Evolutionary conservation across 306 rosid species (phyloP), one percentile per base, ranked within the genome.

Genomic region (Nissolia schottii): DNA sequence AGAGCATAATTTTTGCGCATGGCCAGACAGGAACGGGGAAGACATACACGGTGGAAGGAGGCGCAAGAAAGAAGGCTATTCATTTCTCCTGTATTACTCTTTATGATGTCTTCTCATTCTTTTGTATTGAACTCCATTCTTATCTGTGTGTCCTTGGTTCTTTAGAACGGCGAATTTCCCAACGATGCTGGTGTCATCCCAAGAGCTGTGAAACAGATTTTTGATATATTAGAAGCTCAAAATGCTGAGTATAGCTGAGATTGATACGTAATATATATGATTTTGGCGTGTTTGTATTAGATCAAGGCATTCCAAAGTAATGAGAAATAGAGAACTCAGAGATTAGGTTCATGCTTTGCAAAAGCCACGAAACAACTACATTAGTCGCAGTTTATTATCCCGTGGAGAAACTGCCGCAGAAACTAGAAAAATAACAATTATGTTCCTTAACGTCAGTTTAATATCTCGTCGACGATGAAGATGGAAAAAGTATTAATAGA

Each of bases 21-120:
- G 99, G 99, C 49, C 99, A 95, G 78, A 95, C 99, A 2, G 99
- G 99, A 67, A 95, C 99, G 0, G 99, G 99, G 65, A 94, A 94
- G 73, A 94, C 99, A 62, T 94, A 94, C 64, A 94, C 99, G 20
- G 91, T 94, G 99, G 99, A 95, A 85, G 99, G 99, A 78, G 99
- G 99, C 55, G 96, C 96, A 32, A 84, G 91, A 77, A 95, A 95
- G 84, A 95, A 92, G 99, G 99, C 92, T 41, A 23, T 6, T 38
- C 37, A 10, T 61, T 54, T 74, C 37, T 5, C 71, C 59, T 37
- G 51, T 7, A 16, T 41, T 29, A 14, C 62, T 72, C 58, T 62
- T 24, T 20, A 6, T 73, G 12, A 13, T 41, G 6, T 37, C 65
- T 38, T 59, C 28, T 61, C 46, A 23, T 65, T 28, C 66, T 10